Base-by-base conservation (phyloP, 768 basidiomycete species). In the Auricularia heimuer region DNA sequence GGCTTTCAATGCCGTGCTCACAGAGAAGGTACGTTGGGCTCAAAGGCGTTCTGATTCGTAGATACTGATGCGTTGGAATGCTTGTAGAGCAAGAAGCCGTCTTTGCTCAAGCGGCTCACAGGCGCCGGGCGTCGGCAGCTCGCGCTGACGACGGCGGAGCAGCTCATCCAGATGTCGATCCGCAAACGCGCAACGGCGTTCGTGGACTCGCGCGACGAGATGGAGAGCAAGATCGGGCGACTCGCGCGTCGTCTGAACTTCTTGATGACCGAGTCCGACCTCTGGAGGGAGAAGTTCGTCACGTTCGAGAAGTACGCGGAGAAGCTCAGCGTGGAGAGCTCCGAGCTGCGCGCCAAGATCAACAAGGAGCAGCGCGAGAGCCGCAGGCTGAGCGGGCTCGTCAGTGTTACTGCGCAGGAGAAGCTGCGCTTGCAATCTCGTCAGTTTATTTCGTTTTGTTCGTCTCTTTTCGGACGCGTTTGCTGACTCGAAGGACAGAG, bases 241-340 rank as follows among this genome's bases (percentile, higher is more conserved):
- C 81, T 94, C 36, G 89, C 87, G 54, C 83, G 92, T 63, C 82
- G 92, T 61, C 83, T 94, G 68, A 93, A 93, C 77, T 94, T 93
- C 80, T 79, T 94, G 70, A 92, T 94, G 89, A 92, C 91, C 1
- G 92, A 93, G 75, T 86, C 86, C 4, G 91, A 93, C 70, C 76
- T 93, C 60, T 96, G 94, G 93, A 81, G 92, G 66, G 89, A 94
- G 76, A 95, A 94, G 72, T 96, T 96, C 70, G 90, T 94, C 62
- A 89, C 90, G 14, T 96, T 97, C 69, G 94, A 97, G 74, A 87
- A 89, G 74, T 94, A 95, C 72, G 94, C 94, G 7, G 94, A 95
- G 78, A 89, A 90, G 71, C 81, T 97, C 36, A 92, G 90, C 69
- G 81, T 80, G 18, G 94, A 97, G 75, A 93, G 94, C 44, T 85